phyloP scores from a whole-genome alignment of 306 rosid genomes.

The Cicer arietinum region DNA sequence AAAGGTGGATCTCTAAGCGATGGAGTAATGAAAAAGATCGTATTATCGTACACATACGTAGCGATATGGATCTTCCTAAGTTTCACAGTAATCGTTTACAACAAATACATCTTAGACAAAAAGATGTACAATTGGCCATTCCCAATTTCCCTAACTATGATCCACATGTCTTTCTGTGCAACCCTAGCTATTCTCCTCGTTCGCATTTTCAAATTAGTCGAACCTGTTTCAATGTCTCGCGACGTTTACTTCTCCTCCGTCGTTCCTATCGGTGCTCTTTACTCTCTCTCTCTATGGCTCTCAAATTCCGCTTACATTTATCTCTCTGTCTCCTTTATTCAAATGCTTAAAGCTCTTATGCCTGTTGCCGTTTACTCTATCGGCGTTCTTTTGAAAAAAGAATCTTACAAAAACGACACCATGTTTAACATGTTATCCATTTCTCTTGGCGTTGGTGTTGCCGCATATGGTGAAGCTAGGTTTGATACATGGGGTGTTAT shows the following conservation, averaged over 20 bases:
- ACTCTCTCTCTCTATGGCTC: conserved; percentile 85
- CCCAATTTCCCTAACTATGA: conserved; percentile 93
- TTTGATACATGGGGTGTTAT: conserved; percentile 80
- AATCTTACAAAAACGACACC: conserved; percentile 65
- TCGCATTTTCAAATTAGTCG: conserved; percentile 72
- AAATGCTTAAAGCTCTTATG: conserved; percentile 93
- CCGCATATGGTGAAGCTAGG: conserved; percentile 86
- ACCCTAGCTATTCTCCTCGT: conserved; percentile 70
- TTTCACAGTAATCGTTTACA: conserved; percentile 93
- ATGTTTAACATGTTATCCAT: conserved; percentile 87
- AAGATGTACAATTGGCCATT: conserved; percentile 92
- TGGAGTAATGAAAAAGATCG: conserved; percentile 75
- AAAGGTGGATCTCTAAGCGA: conserved; percentile 82
- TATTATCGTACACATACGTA: conserved; percentile 80
- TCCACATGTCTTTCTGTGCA: conserved; percentile 94
- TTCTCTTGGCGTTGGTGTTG: conserved; percentile 82
- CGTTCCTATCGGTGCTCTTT: conserved; percentile 87
- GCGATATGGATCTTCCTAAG: conserved; percentile 86
- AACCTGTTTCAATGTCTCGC: conserved; percentile 75
- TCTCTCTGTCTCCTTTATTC: conserved; percentile 90
- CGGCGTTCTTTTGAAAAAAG: conserved; percentile 69
- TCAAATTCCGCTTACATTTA: conserved; percentile 92
- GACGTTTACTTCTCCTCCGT: conserved; percentile 78
- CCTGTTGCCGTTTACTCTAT: conserved; percentile 93
- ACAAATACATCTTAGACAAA: conserved; percentile 94